Percentiles rank a stretch among this genome's conserved stretches.
These are phyloP conservation scores for Mastigamoeba balamuthi DNA, from an alignment of 78 protist species.

Conservation along the genomic window DNA sequence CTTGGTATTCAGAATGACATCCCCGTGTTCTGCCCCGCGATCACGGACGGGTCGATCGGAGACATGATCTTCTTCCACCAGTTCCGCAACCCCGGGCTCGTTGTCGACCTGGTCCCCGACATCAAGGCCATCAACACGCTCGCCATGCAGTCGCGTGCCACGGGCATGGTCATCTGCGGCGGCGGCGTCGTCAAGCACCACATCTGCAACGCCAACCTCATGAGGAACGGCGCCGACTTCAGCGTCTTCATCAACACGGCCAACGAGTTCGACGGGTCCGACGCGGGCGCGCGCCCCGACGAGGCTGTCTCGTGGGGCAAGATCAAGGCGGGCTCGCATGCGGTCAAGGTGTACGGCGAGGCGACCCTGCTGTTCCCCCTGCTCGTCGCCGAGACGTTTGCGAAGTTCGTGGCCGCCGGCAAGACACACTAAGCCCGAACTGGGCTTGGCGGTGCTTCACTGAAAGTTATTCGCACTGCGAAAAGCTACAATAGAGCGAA, in stretches of 20 bases:
- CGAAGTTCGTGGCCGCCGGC: no score
- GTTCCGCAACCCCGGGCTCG: constrained; percentile 79
- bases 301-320: constrained; percentile 99
- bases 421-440: no score
- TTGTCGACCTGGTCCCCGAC: constrained; percentile 81
- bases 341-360: constrained; percentile 90
- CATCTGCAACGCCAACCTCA: constrained; percentile 98
- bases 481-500: no score
- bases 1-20: constrained; percentile 57
- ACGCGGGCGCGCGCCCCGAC: constrained; percentile 97
- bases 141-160: constrained; percentile 62
- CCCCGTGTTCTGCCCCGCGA: constrained; percentile 97
- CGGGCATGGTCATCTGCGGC: constrained; percentile 97
- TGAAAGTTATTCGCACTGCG: no score
- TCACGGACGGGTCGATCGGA: constrained; percentile 98
- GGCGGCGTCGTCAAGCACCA: constrained; percentile 99
- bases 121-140: constrained; percentile 59
- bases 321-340: constrained; percentile 65
- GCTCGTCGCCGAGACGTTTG: constrained; percentile 75
- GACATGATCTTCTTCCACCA: constrained; percentile 97
- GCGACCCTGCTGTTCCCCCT: constrained; percentile 75
- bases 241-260: constrained; percentile 88
- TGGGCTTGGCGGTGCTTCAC: no score
- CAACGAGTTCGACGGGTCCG: constrained; percentile 82
- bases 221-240: constrained; percentile 98